phyloP scores from a whole-genome alignment of 768 basidiomycete species.

The Stropharia rugosoannulata region DNA sequence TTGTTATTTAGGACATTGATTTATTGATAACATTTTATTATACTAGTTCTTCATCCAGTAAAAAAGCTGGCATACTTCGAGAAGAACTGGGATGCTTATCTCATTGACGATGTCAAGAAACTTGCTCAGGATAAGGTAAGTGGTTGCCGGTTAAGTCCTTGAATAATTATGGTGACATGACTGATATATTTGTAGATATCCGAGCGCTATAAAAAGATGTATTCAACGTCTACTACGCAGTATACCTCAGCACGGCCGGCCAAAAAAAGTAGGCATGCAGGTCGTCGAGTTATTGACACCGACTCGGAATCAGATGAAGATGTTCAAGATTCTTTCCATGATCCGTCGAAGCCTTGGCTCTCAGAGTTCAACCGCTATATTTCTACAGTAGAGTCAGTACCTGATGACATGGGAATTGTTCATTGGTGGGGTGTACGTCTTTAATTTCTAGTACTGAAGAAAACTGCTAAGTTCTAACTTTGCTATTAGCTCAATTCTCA shows the following conservation, averaged over 20 bases:
- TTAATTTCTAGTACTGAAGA: background rate
- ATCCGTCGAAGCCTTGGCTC: background rate
- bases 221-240: background rate
- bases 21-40: background rate
- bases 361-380: background rate
- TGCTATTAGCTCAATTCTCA: constrained; percentile 19
- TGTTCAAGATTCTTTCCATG: background rate
- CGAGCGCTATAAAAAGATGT: constrained; percentile 1
- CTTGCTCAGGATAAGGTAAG: constrained; percentile 3
- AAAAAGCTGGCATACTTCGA: constrained; percentile 8
- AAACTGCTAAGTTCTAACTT: too few species aligned
- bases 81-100: constrained; percentile 2
- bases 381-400: background rate
- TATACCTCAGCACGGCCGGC: background rate
- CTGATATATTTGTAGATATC: background rate
- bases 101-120: background rate
- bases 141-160: background rate
- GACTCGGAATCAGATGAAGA: background rate
- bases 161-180: background rate
- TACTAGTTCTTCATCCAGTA: background rate
- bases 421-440: background rate
- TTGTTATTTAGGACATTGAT: background rate
- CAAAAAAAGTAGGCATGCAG: background rate
- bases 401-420: background rate
- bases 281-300: background rate